Evolutionary conservation across 2,329 filamentous ascomycete species (phyloP), one percentile per base, ranked within the genome.

Genomic region (Daldinia eschscholtzii): DNA sequence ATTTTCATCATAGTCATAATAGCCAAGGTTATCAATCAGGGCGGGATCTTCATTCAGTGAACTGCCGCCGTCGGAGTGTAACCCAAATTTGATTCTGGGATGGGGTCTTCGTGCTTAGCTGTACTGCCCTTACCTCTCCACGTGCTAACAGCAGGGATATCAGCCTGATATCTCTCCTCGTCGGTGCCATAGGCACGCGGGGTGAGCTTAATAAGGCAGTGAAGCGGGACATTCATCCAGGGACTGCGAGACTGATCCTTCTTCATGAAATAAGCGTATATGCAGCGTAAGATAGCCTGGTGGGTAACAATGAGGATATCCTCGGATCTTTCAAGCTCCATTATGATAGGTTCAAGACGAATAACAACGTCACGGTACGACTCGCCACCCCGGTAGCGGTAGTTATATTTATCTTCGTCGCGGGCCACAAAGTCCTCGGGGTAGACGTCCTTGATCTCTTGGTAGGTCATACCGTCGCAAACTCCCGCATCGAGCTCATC

Each of bases 351-450:
- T 79, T 99, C 96, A 0, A 99, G 89, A 0, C 96, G 93, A 76
- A 98, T 98, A 44, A 99, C 96, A 1, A 99, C 95, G 77, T 99
- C 96, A 63, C 95, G 93, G 80, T 99, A 91, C 68, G 93, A 97
- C 83, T 99, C 96, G 61, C 96, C 96, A 70, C 96, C 96, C 4
- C 96, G 91, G 82, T 99, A 99, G 64, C 96, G 93, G 83, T 99
- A 99, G 84, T 99, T 98, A 88, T 98, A 98, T 82, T 99, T 99
- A 85, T 99, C 96, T 73, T 97, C 93, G 80, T 99, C 96, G 70
- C 96, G 93, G 37, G 95, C 94, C 57, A 90, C 89, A 82, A 99
- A 99, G 82, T 99, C 96, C 74, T 98, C 94, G 0, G 96, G 96
- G 79, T 93, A 98, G 61, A 88, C 84, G 76, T 97, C 89, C 76